Evolutionary conservation across 495 filamentous ascomycete genomes (phyloP), one percentile per base, ranked within the genome.

Genomic region (Annulohypoxylon maeteangense): DNA sequence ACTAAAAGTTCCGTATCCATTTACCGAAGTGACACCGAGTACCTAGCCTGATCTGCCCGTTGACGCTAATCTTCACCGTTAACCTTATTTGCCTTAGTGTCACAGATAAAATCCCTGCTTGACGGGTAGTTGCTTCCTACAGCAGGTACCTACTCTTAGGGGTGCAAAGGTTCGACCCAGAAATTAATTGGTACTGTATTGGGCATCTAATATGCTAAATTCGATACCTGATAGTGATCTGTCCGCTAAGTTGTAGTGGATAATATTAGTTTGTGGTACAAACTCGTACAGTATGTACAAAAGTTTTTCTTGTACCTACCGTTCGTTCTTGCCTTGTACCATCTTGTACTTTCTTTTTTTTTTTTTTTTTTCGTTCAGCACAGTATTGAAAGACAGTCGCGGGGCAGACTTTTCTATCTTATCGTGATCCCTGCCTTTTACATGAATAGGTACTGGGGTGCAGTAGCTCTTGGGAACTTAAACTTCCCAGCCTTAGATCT

Each of bases 21-120:
- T 62, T 65, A 65, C 70, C 70, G 65, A 73, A 68, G 70, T 68
- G 53, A 65, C 64, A 72, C 70, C 70, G 70, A 65, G 11, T 14
- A n/a, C n/a, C n/a, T n/a, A 63, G 40, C 58, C 59, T 72, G 53
- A 40, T 59, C 42, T 63, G 38, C 36, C 50, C 50, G 56, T 23
- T 18, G 20, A 40, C 54, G 32, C 34, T 57, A 57, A 25, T 4
- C 42, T 27, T 71, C 62, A 62, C 58, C 63, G 57, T 59, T 22
- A 10, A 47, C 57, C 40, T 1, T 18, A 16, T 56, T 56, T 16
- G 56, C 7, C 44, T 27, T 51, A 38, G 48, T 25, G 25, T 40
- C 29, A 31, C 23, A 12, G 32, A 4, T 20, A 60, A 32, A 38
- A 22, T 36, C 11, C 18, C 8, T 34, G 10, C 16, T n/a, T 18